Evolutionary conservation across 768 basidiomycete genomes (phyloP).

Genomic region (Lactifluus subvellereus): DNA sequence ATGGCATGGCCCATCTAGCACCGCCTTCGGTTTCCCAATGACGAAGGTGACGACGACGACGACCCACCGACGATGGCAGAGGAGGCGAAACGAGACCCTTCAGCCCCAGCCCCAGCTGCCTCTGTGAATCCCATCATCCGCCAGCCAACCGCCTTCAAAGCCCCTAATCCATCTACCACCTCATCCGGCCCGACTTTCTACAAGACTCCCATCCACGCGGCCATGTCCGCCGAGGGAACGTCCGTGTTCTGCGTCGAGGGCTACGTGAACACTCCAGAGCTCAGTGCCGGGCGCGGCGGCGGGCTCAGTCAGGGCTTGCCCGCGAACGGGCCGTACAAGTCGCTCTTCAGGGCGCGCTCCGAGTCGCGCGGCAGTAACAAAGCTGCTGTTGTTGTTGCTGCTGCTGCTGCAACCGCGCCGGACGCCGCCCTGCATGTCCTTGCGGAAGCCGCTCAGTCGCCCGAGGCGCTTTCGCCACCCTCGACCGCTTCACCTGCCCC

Average conservation of each 20-base stretch:
- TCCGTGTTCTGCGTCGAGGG: conserved; percentile 20
- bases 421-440: conserved; percentile 16
- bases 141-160: conserved; percentile 11
- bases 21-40: not conserved
- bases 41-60: conserved; percentile 8
- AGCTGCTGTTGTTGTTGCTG: not conserved
- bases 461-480: conserved; percentile 13
- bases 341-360: conserved; percentile 17
- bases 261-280: conserved; percentile 21
- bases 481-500: not conserved
- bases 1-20: not conserved
- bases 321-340: conserved; percentile 18
- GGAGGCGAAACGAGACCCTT: not conserved
- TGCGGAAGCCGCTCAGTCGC: conserved; percentile 16
- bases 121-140: conserved; percentile 10
- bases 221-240: conserved; percentile 12
- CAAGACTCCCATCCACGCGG: not conserved
- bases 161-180: not conserved
- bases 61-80: not conserved
- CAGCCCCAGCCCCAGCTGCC: not conserved
- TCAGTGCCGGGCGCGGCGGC: conserved; percentile 15
- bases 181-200: conserved; percentile 8
- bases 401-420: not conserved
- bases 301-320: conserved; percentile 17
- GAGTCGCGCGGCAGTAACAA: conserved; percentile 7